Evolutionary conservation across 1,284 basidiomycete species (phyloP).

Genomic region (Ceraceosorus bombacis): DNA sequence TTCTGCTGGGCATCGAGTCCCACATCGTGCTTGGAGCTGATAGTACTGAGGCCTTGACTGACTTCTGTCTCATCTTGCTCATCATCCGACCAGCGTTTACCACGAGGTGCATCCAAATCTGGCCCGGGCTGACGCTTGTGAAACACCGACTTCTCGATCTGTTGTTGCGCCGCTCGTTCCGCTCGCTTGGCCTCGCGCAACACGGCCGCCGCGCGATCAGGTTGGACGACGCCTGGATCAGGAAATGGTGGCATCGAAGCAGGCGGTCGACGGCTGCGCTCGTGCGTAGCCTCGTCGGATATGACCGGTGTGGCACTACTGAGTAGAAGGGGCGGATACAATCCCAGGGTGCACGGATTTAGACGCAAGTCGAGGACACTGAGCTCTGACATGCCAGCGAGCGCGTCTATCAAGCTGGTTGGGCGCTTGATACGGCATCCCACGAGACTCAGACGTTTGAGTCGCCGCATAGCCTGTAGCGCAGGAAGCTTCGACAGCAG

Average conservation of each 20-base stretch:
- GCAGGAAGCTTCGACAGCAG: slow-evolving; percentile 31
- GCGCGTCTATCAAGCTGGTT: slow-evolving; percentile 26
- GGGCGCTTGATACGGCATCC: slow-evolving; percentile 36
- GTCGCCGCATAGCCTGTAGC: slow-evolving; percentile 23
- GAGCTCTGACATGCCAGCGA: slow-evolving; percentile 30
- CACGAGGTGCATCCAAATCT: slow-evolving; percentile 7
- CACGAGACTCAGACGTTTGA: slow-evolving; percentile 41
- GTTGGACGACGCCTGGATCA: slow-evolving; percentile 35
- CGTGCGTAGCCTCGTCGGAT: background rate
- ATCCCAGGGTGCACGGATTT: slow-evolving; percentile 43
- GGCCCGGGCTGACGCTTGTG: slow-evolving; percentile 30
- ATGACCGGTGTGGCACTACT: background rate
- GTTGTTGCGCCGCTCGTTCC: slow-evolving; percentile 18
- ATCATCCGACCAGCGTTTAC: slow-evolving; percentile 17
- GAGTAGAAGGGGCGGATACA: slow-evolving; percentile 40
- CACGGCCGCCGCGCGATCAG: slow-evolving; percentile 17
- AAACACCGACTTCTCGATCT: slow-evolving; percentile 41
- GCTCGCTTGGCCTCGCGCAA: slow-evolving; percentile 11
- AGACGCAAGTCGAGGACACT: slow-evolving; percentile 37
- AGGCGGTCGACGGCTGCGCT: background rate
- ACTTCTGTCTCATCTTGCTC: slow-evolving; percentile 6
- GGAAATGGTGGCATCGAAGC: slow-evolving; percentile 34
- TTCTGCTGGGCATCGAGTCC: slow-evolving; percentile 6
- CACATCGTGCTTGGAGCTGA: background rate
- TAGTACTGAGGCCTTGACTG: background rate